These are phyloP conservation scores for Fomitopsis serialis DNA, from an alignment of 768 basidiomycete genomes.

Conservation along the genomic window DNA sequence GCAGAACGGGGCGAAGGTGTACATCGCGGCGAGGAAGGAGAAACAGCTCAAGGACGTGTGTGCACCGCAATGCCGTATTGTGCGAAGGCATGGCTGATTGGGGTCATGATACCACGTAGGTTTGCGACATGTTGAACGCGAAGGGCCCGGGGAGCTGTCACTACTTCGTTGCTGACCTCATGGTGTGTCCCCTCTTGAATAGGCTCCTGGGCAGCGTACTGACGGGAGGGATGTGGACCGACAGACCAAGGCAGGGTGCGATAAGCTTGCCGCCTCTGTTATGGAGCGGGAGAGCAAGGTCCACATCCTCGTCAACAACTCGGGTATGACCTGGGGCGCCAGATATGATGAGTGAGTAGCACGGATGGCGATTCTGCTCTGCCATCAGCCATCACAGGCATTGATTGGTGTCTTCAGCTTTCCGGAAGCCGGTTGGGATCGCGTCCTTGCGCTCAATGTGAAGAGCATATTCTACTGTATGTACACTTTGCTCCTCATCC, in stretches of 20 bases:
- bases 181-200: slow-evolving; percentile 38
- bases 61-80: no score
- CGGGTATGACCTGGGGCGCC: slow-evolving; percentile 76
- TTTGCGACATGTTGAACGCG: slow-evolving; percentile 51
- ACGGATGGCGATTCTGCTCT: no score
- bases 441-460: slow-evolving; percentile 77
- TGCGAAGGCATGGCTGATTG: no score
- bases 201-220: background rate
- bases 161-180: slow-evolving; percentile 72
- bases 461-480: slow-evolving; percentile 80
- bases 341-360: slow-evolving; percentile 43
- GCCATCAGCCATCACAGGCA: no score
- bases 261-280: slow-evolving; percentile 63
- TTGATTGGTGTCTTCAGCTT: no score
- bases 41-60: slow-evolving; percentile 70
- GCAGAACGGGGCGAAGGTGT: slow-evolving; percentile 83
- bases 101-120: slow-evolving; percentile 12
- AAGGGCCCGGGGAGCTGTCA: slow-evolving; percentile 55
- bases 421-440: slow-evolving; percentile 86
- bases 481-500: background rate
- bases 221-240: no score
- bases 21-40: slow-evolving; percentile 86
- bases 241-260: slow-evolving; percentile 78
- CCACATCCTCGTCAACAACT: slow-evolving; percentile 82
- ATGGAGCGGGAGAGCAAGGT: slow-evolving; percentile 66